Base-by-base conservation (phyloP, 2,329 filamentous ascomycete species). In the Calonectria pteridis region DNA sequence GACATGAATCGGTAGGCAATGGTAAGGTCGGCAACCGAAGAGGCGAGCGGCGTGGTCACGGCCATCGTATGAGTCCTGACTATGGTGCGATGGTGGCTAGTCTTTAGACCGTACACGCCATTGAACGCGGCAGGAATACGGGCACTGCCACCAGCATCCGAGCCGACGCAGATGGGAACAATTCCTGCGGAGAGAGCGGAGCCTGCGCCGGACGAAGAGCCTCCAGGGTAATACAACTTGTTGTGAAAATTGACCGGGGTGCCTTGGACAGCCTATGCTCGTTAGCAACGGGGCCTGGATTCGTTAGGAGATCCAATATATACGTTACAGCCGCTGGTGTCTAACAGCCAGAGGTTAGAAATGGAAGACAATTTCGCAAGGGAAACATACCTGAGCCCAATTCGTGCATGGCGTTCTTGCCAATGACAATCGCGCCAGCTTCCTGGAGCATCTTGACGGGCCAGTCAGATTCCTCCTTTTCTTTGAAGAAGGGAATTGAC, bases 1-100 rank as follows among this genome's bases (percentile, higher is more conserved):
- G 94, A 90, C 89, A 97, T 95, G 78, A 94, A 83, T 64, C 94
- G 92, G 85, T 97, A 98, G n/a, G 94, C 93, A 67, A 95, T 88
- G 74, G 93, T 93, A 7, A 98, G 90, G 80, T 98, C 96, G 43
- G 92, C 88, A 75, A 94, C 94, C 69, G 90, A 96, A 62, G 91
- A 89, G 20, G 94, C 93, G 79, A 98, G 90, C 10, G 96, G 95
- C 0, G 95, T 94, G 9, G 91, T 87, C 20, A 97, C 93, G 70
- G 87, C 89, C 80, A 91, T 88, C 69, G 87, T 88, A 68, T 87
- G 88, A 78, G 86, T 86, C 83, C 88, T 87, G 72, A 85, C 87
- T 53, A 90, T 89, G 7, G 94, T 89, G 46, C 95, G 92, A 80
- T 93, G 90, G 81, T 97, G 93, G 0, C 91, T 93, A 1, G 94